Evolutionary conservation across 106 monocot species (phyloP).

Genomic region (Dioscorea zingiberensis): DNA sequence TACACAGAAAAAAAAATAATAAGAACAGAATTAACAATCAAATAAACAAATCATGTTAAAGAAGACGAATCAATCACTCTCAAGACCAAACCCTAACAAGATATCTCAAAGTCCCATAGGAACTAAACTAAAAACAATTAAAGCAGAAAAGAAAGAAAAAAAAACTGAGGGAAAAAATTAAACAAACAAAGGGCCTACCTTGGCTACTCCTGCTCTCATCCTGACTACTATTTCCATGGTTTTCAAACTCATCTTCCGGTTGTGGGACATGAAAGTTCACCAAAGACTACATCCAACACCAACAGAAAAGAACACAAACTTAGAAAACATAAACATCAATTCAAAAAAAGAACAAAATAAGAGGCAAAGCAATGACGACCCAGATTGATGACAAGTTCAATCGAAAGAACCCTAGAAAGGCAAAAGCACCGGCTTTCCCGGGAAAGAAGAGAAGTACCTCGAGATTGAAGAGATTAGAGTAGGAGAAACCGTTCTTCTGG

Average conservation of each 20-base stretch:
- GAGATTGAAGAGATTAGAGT: conserved; percentile 88
- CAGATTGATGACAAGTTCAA: not conserved
- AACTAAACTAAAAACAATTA: not conserved
- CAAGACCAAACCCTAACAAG: not conserved
- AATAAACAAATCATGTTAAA: not conserved
- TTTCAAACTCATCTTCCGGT: conserved; percentile 48
- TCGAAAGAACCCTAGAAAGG: too few species aligned
- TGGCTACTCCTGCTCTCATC: conserved; percentile 71
- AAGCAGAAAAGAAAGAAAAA: not conserved
- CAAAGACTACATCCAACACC: conserved; percentile 51
- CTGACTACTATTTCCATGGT: conserved; percentile 55
- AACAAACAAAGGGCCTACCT: conserved; percentile 36
- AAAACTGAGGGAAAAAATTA: conserved; percentile 1
- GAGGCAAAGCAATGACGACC: not conserved
- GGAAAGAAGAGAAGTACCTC: conserved; percentile 37
- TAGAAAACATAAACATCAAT: not conserved
- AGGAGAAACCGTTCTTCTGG: conserved; percentile 39
- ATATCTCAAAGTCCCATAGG: not conserved
- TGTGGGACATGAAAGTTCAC: conserved; percentile 73
- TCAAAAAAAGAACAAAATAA: not conserved
- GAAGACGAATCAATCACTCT: too few species aligned
- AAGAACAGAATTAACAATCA: not conserved
- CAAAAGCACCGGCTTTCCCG: too few species aligned
- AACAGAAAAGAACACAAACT: conserved; percentile 5
- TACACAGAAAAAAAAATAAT: not conserved